A percentile compares a stretch with the other conserved stretches of the same genome.
Conservation (phyloP, 768 basidiomycete species). For the Lactarius pseudohatsudake region DNA sequence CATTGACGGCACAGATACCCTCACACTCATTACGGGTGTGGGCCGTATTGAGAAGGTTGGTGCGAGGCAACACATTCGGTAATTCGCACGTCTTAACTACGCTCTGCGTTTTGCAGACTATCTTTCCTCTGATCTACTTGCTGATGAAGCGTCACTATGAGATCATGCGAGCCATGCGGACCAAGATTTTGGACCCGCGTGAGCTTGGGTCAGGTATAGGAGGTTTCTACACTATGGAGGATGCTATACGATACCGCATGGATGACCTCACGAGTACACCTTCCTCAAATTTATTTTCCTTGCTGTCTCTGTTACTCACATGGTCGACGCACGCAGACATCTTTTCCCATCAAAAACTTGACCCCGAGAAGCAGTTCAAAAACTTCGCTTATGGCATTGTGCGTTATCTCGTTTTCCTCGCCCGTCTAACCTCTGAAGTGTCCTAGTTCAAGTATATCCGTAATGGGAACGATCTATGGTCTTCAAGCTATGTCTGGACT, state of each 20-base stretch:
- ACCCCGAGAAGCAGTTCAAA: constrained; percentile 29
- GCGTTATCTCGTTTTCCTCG: neutral
- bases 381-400: constrained; percentile 31
- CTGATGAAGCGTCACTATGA: constrained; percentile 30
- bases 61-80: neutral
- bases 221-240: neutral
- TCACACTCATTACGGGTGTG: constrained; percentile 33
- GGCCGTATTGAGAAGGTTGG: constrained; percentile 35
- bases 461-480: too few species aligned
- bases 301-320: neutral
- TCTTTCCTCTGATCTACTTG: constrained; percentile 27
- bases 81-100: neutral
- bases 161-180: constrained; percentile 23
- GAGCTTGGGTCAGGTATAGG: neutral
- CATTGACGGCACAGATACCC: constrained; percentile 36
- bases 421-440: too few species aligned
- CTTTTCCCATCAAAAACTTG: constrained; percentile 30
- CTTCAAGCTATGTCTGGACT: constrained; percentile 1
- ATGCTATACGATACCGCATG: constrained; percentile 9
- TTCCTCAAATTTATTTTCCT: neutral
- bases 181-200: constrained; percentile 5
- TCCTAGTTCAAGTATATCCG: too few species aligned
- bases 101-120: constrained; percentile 5
- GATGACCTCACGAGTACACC: constrained; percentile 12
- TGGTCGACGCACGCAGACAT: constrained; percentile 15